These are phyloP conservation scores for Fonsecaea pedrosoi DNA, from an alignment of 2,329 filamentous ascomycete genomes.

Conservation along the genomic window DNA sequence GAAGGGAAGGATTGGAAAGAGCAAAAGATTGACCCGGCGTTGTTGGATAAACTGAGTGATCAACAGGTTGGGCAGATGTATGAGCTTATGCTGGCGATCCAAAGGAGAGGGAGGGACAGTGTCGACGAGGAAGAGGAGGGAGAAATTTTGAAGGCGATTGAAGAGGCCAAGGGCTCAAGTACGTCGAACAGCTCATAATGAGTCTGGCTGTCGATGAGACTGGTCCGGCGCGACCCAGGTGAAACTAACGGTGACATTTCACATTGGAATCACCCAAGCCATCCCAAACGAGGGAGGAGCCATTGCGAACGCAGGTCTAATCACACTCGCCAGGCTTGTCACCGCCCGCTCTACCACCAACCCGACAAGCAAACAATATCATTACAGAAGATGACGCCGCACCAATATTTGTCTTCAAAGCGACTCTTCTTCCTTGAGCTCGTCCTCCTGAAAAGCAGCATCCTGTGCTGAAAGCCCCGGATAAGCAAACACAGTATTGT, in stretches of 20 bases:
- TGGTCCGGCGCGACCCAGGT: slow-evolving; percentile 12
- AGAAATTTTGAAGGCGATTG: slow-evolving; percentile 42
- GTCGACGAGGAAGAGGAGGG: slow-evolving; percentile 51
- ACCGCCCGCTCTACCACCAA: neutral
- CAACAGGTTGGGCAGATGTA: slow-evolving; percentile 94
- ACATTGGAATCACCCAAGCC: neutral
- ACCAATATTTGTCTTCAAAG: neutral
- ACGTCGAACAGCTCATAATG: slow-evolving; percentile 21
- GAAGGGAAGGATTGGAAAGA: slow-evolving; percentile 87
- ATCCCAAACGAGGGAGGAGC: neutral
- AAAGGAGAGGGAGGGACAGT: slow-evolving; percentile 58
- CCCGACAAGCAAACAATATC: neutral
- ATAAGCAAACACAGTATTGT: neutral
- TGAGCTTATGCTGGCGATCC: slow-evolving; percentile 87
- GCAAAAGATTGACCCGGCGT: slow-evolving; percentile 72
- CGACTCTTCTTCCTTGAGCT: neutral
- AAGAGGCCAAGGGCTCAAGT: slow-evolving; percentile 31
- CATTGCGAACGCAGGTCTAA: neutral
- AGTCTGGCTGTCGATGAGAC: neutral
- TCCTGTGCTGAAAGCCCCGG: neutral
- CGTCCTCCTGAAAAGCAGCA: neutral
- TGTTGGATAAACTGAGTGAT: slow-evolving; percentile 94
- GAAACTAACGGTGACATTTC: neutral
- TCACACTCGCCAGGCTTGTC: neutral
- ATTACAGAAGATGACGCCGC: neutral